Conservation (phyloP, 2,329 filamentous ascomycete species). For the Penicillium sp. region DNA sequence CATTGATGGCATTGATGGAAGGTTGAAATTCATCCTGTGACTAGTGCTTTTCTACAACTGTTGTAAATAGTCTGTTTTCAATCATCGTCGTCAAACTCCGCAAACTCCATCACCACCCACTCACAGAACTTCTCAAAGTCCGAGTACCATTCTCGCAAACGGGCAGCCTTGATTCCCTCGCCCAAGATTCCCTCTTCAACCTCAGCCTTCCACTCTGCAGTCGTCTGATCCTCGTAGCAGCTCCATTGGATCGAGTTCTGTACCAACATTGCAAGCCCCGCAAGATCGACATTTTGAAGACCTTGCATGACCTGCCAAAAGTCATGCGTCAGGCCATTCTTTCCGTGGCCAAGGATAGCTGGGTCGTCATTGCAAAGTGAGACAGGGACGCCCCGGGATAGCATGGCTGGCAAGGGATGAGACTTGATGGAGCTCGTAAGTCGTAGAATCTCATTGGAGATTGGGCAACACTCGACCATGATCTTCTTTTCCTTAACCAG, state of each 20-base stretch:
- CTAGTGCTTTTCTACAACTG: neutral
- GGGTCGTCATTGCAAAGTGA: slow-evolving; percentile 89
- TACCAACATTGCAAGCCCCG: slow-evolving; percentile 79
- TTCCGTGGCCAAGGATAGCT: slow-evolving; percentile 80
- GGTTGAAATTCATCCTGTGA: neutral
- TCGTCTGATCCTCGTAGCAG: slow-evolving; percentile 75
- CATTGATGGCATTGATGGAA: neutral
- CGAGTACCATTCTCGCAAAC: slow-evolving; percentile 73
- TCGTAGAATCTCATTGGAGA: slow-evolving; percentile 83
- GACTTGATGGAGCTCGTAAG: slow-evolving; percentile 73
- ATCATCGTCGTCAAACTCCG: slow-evolving; percentile 49
- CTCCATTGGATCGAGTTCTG: slow-evolving; percentile 93
- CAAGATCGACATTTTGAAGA: slow-evolving; percentile 86
- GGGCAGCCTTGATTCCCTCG: slow-evolving; percentile 65
- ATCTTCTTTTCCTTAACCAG: slow-evolving; percentile 88
- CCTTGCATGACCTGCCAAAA: slow-evolving; percentile 93
- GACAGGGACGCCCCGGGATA: slow-evolving; percentile 81
- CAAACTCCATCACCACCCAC: slow-evolving; percentile 82
- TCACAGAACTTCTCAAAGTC: slow-evolving; percentile 89
- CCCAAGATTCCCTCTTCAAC: slow-evolving; percentile 74
- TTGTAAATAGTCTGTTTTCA: slow-evolving; percentile 3
- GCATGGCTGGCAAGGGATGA: slow-evolving; percentile 78
- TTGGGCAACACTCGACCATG: slow-evolving; percentile 84
- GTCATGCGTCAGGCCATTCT: slow-evolving; percentile 81
- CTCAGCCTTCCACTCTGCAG: slow-evolving; percentile 69